Conservation (phyloP, 1,284 basidiomycete genomes). For the Chalciporus sp. region DNA sequence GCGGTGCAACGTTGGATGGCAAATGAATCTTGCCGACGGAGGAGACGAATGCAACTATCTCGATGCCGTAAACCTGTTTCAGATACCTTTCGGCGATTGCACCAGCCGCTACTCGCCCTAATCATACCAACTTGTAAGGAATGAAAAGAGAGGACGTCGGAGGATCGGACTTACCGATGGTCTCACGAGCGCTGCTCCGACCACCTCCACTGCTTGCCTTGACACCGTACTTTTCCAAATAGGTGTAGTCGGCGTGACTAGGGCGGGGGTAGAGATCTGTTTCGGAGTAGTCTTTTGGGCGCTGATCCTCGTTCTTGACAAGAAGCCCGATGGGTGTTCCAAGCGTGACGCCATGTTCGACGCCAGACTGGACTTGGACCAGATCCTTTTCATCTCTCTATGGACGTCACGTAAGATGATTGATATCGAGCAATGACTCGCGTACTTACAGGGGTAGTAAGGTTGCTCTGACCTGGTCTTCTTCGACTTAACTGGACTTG, state of each 20-base stretch:
- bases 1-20: conserved; percentile 50
- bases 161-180: conserved; percentile 67
- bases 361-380: conserved; percentile 92
- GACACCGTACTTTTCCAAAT: conserved; percentile 96
- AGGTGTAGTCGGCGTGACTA: conserved; percentile 98
- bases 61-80: conserved; percentile 84
- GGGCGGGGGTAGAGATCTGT: conserved; percentile 97
- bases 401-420: conserved; percentile 8
- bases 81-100: conserved; percentile 98
- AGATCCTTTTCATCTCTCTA: conserved; percentile 97
- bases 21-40: conserved; percentile 94
- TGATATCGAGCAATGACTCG: conserved; percentile 1
- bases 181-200: conserved; percentile 93
- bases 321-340: conserved; percentile 97
- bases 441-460: conserved; percentile 87
- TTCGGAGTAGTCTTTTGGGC: conserved; percentile 98
- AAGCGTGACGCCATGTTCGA: conserved; percentile 92
- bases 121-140: conserved; percentile 10
- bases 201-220: conserved; percentile 98
- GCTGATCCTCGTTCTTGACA: conserved; percentile 97
- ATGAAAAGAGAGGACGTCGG: conserved; percentile 1
- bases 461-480: conserved; percentile 93
- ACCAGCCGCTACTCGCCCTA: conserved; percentile 95
- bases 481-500: conserved; percentile 92
- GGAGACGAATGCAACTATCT: conserved; percentile 97